Conservation (phyloP, 129 eudicot genomes). For the Chrysanthemum lavandulifolium region DNA sequence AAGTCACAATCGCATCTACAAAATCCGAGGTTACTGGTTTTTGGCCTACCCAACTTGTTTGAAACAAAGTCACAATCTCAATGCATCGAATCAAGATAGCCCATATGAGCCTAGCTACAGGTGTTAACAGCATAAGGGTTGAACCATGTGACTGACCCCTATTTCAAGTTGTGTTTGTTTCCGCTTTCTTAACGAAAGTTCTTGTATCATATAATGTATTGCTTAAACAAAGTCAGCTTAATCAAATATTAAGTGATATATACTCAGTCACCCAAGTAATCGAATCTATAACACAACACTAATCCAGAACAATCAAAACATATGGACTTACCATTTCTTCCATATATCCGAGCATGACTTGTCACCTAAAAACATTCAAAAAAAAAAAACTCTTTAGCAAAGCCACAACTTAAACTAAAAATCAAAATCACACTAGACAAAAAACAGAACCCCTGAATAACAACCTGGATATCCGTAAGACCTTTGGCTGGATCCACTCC, state of each 20-base stretch:
- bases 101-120: background rate
- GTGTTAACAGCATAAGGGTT: background rate
- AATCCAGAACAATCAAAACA: background rate
- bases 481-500: slow-evolving; percentile 80
- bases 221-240: background rate
- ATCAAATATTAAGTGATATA: background rate
- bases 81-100: background rate
- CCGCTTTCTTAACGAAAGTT: background rate
- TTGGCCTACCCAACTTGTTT: background rate
- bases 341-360: slow-evolving; percentile 72
- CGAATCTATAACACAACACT: background rate
- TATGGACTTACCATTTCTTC: slow-evolving; percentile 61
- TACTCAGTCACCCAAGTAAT: background rate
- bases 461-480: slow-evolving; percentile 75
- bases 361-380: slow-evolving; percentile 47
- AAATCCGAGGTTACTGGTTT: background rate
- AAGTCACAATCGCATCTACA: too few relatives aligned
- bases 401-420: background rate
- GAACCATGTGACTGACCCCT: background rate
- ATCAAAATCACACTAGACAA: background rate
- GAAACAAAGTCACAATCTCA: background rate
- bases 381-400: background rate
- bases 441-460: background rate
- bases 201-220: background rate
- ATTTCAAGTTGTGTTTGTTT: background rate